These are phyloP conservation scores for Dorcoceras hygrometricum DNA, from an alignment of 257 asterid species.

Conservation along the genomic window DNA sequence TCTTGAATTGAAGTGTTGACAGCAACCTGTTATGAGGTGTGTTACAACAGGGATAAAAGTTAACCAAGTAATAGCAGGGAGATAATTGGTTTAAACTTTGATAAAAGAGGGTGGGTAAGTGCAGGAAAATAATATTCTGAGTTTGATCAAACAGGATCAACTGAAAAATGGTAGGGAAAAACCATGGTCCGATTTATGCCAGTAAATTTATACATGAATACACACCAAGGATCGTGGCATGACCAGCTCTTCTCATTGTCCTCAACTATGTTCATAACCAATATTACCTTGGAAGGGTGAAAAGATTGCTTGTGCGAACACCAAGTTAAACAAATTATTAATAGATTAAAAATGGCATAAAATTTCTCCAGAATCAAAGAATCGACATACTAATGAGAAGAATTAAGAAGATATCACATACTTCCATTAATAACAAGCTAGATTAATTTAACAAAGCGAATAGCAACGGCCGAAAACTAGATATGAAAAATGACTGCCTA, in stretches of 20 bases:
- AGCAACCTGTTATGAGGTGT: constrained; percentile 69
- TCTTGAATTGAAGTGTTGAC: constrained; percentile 80
- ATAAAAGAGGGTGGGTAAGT: background rate
- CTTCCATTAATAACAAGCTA: no score
- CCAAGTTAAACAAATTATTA: no score
- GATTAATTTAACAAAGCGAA: no score
- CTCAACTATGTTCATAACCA: background rate
- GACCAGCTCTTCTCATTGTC: background rate
- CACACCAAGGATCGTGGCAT: background rate
- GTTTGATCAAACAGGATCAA: background rate
- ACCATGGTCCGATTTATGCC: background rate
- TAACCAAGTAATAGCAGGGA: constrained; percentile 6
- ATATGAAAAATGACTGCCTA: background rate
- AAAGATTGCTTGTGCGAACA: no score
- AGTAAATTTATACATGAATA: background rate
- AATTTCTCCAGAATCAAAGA: no score
- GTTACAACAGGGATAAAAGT: background rate
- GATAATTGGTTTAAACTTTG: constrained; percentile 2
- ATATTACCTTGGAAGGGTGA: background rate
- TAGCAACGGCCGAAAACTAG: background rate
- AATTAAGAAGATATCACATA: background rate
- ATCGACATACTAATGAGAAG: no score
- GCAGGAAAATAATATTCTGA: background rate
- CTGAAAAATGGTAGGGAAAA: background rate
- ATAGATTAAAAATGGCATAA: no score